Conservation (phyloP, 164 flowering plant species). For the Dillenia turbinata region DNA sequence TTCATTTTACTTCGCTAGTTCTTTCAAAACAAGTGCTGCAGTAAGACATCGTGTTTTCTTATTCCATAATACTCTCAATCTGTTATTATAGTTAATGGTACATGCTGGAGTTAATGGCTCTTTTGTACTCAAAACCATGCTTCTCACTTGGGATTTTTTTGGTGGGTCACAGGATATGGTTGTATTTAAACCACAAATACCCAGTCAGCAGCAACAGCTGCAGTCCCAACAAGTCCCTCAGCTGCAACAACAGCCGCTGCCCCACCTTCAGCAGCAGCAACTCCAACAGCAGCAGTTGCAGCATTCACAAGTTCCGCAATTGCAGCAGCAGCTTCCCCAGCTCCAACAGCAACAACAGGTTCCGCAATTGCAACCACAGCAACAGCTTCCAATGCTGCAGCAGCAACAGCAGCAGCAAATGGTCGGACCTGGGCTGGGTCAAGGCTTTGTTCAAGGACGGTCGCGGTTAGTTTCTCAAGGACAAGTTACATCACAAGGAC, state of each 20-base stretch:
- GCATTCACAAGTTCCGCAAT: constrained; percentile 6
- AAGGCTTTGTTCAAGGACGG: constrained; percentile 69
- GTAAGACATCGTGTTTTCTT: too few species aligned
- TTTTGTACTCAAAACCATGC: not conserved
- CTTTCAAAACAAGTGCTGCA: too few species aligned
- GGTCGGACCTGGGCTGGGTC: constrained; percentile 58
- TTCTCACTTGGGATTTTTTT: not conserved
- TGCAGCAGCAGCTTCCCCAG: constrained; percentile 12
- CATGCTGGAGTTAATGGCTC: too few species aligned
- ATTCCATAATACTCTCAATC: too few species aligned
- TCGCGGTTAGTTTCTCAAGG: constrained; percentile 70
- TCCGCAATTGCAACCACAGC: constrained; percentile 11
- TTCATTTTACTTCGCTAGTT: too few species aligned
- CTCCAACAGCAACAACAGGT: constrained; percentile 9
- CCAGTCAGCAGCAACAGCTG: constrained; percentile 44
- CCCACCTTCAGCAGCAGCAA: constrained; percentile 23
- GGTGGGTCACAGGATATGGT: constrained; percentile 75
- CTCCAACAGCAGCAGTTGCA: constrained; percentile 17
- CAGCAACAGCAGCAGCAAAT: constrained; percentile 40
- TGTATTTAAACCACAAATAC: constrained; percentile 83
- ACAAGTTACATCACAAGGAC: constrained; percentile 68
- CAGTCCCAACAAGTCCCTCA: constrained; percentile 21
- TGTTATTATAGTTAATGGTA: too few species aligned
- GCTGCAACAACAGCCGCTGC: constrained; percentile 23
- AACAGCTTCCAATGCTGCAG: constrained; percentile 22